Evolutionary conservation across 2,329 filamentous ascomycete genomes (phyloP).

Genomic region (Sporothrix globosa): DNA sequence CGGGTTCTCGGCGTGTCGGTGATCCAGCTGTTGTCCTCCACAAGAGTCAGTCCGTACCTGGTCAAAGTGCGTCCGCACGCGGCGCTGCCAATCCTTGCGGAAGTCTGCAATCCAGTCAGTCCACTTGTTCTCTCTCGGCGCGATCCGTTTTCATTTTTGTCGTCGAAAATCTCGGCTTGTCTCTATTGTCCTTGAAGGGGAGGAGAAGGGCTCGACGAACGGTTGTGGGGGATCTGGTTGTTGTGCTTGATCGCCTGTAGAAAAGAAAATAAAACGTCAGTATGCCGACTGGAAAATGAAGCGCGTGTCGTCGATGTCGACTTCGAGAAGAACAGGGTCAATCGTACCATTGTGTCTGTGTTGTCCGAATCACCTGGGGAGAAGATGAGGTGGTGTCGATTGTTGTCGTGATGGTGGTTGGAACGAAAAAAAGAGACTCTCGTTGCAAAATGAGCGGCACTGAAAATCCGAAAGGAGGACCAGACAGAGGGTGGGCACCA

Average conservation of each 20-base stretch:
- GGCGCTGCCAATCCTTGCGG: slow-evolving; percentile 99
- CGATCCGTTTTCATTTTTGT: slow-evolving; percentile 22
- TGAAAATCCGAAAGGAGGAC: slow-evolving; percentile 29
- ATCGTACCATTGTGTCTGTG: slow-evolving; percentile 57
- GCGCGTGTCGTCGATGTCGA: slow-evolving; percentile 11
- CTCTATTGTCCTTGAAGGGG: slow-evolving; percentile 22
- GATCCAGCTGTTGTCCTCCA: neutral
- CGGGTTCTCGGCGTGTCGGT: slow-evolving; percentile 17
- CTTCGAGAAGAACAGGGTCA: slow-evolving; percentile 28
- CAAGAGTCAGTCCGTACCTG: slow-evolving; percentile 68
- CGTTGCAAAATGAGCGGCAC: slow-evolving; percentile 14
- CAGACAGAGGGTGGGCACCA: neutral
- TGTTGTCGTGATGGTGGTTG: slow-evolving; percentile 28
- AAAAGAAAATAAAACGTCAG: slow-evolving; percentile 35
- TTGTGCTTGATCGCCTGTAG: slow-evolving; percentile 97
- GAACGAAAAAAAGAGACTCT: slow-evolving; percentile 19
- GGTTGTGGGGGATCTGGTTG: slow-evolving; percentile 96
- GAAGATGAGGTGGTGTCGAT: slow-evolving; percentile 26
- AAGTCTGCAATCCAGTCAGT: slow-evolving; percentile 68
- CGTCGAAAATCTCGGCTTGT: neutral
- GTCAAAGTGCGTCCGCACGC: slow-evolving; percentile 99
- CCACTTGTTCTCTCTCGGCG: slow-evolving; percentile 38
- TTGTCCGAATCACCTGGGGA: slow-evolving; percentile 52
- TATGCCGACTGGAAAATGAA: neutral
- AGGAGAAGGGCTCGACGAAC: slow-evolving; percentile 57